Conservation (phyloP, 441 rosid genomes). For the Macaranga tanarius region DNA sequence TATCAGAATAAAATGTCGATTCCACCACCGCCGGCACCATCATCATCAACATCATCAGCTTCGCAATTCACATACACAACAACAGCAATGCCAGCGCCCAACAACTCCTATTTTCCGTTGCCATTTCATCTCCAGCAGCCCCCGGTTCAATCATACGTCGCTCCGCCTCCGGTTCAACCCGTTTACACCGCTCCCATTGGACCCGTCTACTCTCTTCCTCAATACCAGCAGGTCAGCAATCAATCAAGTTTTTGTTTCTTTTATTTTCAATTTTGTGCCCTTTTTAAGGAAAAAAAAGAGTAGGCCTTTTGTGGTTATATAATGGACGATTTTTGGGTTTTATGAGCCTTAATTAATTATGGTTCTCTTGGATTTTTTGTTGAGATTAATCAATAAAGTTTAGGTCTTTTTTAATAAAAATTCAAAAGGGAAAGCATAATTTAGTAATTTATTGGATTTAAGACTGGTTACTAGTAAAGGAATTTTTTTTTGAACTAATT, state of each 20-base stretch:
- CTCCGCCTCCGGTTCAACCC: conserved; percentile 42
- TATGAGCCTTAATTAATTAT: too few relatives aligned
- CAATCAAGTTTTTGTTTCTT: background rate
- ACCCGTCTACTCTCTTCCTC: conserved; percentile 69
- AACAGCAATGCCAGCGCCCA: conserved; percentile 23
- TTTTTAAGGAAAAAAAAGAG: too few relatives aligned
- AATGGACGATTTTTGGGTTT: too few relatives aligned
- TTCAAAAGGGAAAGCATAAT: too few relatives aligned
- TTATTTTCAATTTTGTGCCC: background rate
- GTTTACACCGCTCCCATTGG: conserved; percentile 53
- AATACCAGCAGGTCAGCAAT: conserved; percentile 69
- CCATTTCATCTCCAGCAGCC: conserved; percentile 49
- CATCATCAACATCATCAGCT: conserved; percentile 23
- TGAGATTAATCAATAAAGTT: too few relatives aligned
- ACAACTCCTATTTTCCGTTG: conserved; percentile 41
- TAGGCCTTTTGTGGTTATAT: background rate
- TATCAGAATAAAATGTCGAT: conserved; percentile 23
- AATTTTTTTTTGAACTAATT: background rate
- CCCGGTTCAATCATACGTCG: conserved; percentile 35
- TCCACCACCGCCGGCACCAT: conserved; percentile 27
- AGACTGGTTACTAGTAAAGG: background rate
- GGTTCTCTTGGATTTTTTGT: too few relatives aligned
- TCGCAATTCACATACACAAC: conserved; percentile 42
- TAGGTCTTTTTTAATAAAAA: too few relatives aligned
- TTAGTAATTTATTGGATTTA: too few relatives aligned